phyloP scores from a whole-genome alignment of 768 basidiomycete species.

The Trametes maxima region DNA sequence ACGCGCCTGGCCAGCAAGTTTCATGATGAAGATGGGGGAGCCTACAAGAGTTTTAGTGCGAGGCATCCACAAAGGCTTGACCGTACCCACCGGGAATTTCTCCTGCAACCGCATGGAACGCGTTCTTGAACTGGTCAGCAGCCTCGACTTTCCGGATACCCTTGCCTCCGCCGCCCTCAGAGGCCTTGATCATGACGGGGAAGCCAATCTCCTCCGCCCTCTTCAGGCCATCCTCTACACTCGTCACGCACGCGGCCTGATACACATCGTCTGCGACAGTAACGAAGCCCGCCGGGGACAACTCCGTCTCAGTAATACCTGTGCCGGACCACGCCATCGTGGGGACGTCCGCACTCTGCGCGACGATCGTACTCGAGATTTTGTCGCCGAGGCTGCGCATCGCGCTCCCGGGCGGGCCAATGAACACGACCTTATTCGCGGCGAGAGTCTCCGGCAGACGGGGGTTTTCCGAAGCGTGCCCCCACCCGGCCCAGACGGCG shows the following conservation, averaged over 20 bases:
- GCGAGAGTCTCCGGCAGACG: constrained; percentile 92
- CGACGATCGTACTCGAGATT: constrained; percentile 99
- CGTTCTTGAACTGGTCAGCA: constrained; percentile 88
- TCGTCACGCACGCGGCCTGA: constrained; percentile 81
- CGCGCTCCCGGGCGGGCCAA: constrained; percentile 97
- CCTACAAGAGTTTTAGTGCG: constrained; percentile 47
- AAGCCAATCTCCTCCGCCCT: constrained; percentile 89
- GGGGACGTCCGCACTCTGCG: constrained; percentile 93
- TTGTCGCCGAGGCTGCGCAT: constrained; percentile 99
- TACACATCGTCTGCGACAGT: constrained; percentile 94
- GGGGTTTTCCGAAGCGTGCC: constrained; percentile 98
- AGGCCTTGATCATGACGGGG: constrained; percentile 99
- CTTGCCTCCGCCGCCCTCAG: constrained; percentile 98
- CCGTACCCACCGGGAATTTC: constrained; percentile 88
- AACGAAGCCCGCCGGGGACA: constrained; percentile 88
- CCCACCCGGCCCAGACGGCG: constrained; percentile 99
- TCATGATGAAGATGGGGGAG: constrained; percentile 99
- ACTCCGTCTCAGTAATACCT: constrained; percentile 83
- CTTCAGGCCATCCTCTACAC: constrained; percentile 82
- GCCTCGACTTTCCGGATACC: constrained; percentile 95
- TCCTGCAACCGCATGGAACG: constrained; percentile 89
- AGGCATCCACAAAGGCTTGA: constrained; percentile 15
- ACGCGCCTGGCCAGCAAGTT: constrained; percentile 95
- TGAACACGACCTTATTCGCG: constrained; percentile 96
- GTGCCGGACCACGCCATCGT: constrained; percentile 99